Evolutionary conservation across 148 eudicot genomes (phyloP).

Genomic region (Nyssa sinensis): DNA sequence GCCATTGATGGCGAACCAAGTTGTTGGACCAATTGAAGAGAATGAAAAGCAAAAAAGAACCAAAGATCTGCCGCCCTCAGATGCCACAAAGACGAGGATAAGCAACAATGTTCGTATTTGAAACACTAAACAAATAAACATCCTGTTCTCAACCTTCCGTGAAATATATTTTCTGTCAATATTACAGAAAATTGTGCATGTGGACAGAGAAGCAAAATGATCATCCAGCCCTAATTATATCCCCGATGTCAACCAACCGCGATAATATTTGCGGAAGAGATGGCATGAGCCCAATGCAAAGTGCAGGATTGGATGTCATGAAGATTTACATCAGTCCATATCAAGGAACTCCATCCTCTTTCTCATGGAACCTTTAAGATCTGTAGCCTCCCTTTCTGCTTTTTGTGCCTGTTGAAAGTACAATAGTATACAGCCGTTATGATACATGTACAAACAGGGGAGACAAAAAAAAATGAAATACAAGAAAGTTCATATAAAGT

Average conservation of each 20-base stretch:
- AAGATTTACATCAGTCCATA: conserved; percentile 58
- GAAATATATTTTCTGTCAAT: background rate
- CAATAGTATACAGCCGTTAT: background rate
- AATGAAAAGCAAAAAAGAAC: background rate
- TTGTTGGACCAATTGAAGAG: background rate
- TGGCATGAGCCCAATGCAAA: conserved; percentile 20
- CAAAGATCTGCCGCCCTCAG: background rate
- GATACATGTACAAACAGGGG: background rate
- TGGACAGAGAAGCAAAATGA: too few species aligned
- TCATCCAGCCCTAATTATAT: conserved; percentile 5
- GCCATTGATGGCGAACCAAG: conserved; percentile 1
- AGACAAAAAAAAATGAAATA: too few species aligned
- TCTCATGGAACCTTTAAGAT: conserved; percentile 88
- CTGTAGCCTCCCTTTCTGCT: conserved; percentile 90
- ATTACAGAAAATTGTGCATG: conserved; percentile 8
- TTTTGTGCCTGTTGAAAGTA: conserved; percentile 72
- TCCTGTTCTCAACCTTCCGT: background rate
- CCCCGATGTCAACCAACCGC: conserved; percentile 30
- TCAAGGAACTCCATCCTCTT: conserved; percentile 97
- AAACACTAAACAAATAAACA: background rate
- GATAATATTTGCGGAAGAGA: conserved; percentile 51
- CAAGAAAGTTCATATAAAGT: too few species aligned
- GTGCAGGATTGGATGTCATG: background rate
- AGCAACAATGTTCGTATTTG: background rate
- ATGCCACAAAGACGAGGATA: background rate